Evolutionary conservation across 352 stramenopile species (phyloP), one percentile per base, ranked within the genome.

Genomic region (Globisporangium splendens): DNA sequence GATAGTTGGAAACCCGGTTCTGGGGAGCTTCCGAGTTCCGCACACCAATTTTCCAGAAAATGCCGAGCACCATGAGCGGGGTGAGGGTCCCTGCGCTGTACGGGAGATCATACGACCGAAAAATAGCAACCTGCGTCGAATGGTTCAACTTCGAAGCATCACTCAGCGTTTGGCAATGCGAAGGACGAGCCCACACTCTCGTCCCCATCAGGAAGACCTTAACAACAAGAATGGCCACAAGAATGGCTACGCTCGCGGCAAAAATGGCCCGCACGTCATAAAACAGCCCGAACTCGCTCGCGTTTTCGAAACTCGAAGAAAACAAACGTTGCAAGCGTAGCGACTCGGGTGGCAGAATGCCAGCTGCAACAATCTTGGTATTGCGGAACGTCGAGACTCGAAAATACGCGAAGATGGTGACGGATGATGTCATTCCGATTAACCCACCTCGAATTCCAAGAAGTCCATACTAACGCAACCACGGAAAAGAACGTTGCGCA

Each of bases 21-120:
- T 31, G 24, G 7, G 20, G 18, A n/a, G n/a, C n/a, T n/a, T n/a
- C n/a, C n/a, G n/a, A n/a, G 4, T 17, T 8, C 18, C 24, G 1
- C 15, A 63, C 33, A 6, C 18, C 18, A 0, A 66, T 46, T 24
- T 28, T 47, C 61, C 66, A 73, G 44, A 61, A 69, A 18, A 63
- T 48, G 15, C 57, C 48, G 6, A 73, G 50, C 46, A 48, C 57
- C 12, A 57, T 33, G 0, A 49, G 39, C 21, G 62, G 42, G 11
- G 42, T 61, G 5, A 73, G 46, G 11, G 43, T 48, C 1, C 51
- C 62, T 2, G 58, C 42, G 3, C 56, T 67, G 50, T 62, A 60
- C 13, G 62, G 66, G 5, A 73, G 33, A 38, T 60, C 62, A 50
- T 59, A 50, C 15, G 55, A 57, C 17, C 48, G 56, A 53, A 33